These are phyloP conservation scores for Zymoseptoria passerinii DNA, from an alignment of 2,329 filamentous ascomycete genomes.

Conservation along the genomic window DNA sequence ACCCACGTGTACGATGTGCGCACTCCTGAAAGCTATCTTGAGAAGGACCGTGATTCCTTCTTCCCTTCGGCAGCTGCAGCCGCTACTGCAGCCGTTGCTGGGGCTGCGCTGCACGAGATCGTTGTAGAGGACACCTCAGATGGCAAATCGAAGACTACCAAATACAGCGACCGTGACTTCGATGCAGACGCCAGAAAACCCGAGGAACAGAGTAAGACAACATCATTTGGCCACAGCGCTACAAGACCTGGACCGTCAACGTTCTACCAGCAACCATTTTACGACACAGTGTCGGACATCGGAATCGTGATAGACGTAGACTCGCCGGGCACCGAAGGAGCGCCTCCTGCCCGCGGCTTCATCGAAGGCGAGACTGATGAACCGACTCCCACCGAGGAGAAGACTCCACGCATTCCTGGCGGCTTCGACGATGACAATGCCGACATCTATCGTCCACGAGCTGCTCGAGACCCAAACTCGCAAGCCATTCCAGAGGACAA, in stretches of 20 bases:
- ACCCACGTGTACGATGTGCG: constrained; percentile 40
- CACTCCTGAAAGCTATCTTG: constrained; percentile 35
- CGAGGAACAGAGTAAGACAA: background rate
- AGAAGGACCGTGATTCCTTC: constrained; percentile 19
- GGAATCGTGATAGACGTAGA: constrained; percentile 8
- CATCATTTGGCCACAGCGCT: background rate
- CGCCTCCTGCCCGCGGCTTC: constrained; percentile 29
- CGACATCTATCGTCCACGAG: constrained; percentile 7
- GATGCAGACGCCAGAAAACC: background rate
- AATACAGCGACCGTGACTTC: constrained; percentile 24
- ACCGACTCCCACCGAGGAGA: constrained; percentile 48
- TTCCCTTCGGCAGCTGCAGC: constrained; percentile 10
- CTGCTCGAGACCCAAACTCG: background rate
- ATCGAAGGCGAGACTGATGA: constrained; percentile 43
- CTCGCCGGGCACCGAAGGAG: constrained; percentile 27
- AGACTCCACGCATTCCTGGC: constrained; percentile 51
- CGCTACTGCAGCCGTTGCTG: constrained; percentile 9
- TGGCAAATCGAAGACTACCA: constrained; percentile 20
- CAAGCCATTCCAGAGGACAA: background rate
- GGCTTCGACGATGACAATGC: constrained; percentile 42
- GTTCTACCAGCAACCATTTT: constrained; percentile 32
- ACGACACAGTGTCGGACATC: constrained; percentile 36
- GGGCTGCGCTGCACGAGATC: constrained; percentile 30
- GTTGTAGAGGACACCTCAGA: constrained; percentile 32
- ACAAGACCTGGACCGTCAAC: background rate